These are phyloP conservation scores for Microdochium bolleyi DNA, from an alignment of 2,329 filamentous ascomycete species.

Conservation along the genomic window DNA sequence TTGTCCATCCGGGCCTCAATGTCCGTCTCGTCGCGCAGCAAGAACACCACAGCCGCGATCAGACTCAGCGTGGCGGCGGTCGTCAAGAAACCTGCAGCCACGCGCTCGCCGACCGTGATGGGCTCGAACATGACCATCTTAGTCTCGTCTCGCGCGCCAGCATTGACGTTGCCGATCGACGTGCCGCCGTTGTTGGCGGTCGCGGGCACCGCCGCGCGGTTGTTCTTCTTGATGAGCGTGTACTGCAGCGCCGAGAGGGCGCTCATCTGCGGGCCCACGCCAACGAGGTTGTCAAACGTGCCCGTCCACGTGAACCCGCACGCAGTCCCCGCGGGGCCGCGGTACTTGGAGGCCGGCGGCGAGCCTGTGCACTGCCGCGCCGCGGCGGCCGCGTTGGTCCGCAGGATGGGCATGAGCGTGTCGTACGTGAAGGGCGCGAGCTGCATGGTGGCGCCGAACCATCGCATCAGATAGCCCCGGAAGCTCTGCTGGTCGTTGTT, in stretches of 20 bases:
- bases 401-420: slow-evolving; percentile 42
- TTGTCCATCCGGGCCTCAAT: neutral
- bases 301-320: slow-evolving; percentile 62
- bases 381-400: slow-evolving; percentile 42
- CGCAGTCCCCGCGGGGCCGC: slow-evolving; percentile 47
- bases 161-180: slow-evolving; percentile 40
- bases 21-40: slow-evolving; percentile 25
- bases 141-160: slow-evolving; percentile 24
- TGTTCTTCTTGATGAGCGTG: slow-evolving; percentile 36
- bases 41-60: slow-evolving; percentile 40
- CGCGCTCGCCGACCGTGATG: slow-evolving; percentile 42
- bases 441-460: slow-evolving; percentile 48
- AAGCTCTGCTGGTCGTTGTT: slow-evolving; percentile 66
- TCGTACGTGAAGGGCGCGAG: slow-evolving; percentile 44
- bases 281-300: slow-evolving; percentile 49
- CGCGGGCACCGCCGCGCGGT: slow-evolving; percentile 29
- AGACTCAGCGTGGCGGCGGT: slow-evolving; percentile 38
- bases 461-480: slow-evolving; percentile 68
- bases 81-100: slow-evolving; percentile 49
- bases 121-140: slow-evolving; percentile 18
- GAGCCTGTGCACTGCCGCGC: slow-evolving; percentile 41
- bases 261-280: slow-evolving; percentile 65
- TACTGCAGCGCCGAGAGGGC: slow-evolving; percentile 57
- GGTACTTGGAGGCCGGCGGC: slow-evolving; percentile 29
- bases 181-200: slow-evolving; percentile 52